Conservation (phyloP, 148 eudicot species). For the Simmondsia chinensis region DNA sequence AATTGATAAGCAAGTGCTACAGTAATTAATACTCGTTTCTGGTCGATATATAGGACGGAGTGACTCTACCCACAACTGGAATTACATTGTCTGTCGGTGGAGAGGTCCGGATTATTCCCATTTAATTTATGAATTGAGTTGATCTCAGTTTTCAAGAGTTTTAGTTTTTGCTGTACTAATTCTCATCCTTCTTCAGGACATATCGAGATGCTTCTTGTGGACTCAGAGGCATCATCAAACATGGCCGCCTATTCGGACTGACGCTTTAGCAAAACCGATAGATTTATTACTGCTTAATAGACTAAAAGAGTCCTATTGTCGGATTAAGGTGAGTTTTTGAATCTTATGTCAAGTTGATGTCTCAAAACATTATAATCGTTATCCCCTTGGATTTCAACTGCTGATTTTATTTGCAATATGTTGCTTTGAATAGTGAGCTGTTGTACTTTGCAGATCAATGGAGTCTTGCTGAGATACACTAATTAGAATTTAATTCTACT, state of each 20-base stretch:
- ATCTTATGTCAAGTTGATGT: too few species aligned
- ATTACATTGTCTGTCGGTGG: conserved; percentile 76
- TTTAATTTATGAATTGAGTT: not conserved
- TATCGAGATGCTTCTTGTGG: conserved; percentile 96
- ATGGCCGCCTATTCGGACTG: conserved; percentile 97
- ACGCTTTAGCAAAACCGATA: conserved; percentile 72
- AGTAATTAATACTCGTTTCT: not conserved
- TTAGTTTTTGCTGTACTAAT: not conserved
- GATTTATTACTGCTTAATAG: conserved; percentile 82
- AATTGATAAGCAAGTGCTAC: too few species aligned
- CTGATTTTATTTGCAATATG: too few species aligned
- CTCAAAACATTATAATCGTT: not conserved
- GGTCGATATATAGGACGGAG: conserved; percentile 72
- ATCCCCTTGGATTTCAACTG: too few species aligned
- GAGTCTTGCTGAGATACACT: not conserved
- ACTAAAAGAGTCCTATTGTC: conserved; percentile 81
- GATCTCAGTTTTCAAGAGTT: conserved; percentile 4
- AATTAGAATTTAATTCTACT: not conserved
- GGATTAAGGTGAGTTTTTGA: conserved; percentile 66
- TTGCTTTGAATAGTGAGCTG: too few species aligned
- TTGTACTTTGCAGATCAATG: not conserved
- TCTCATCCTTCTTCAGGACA: conserved; percentile 44
- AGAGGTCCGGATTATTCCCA: conserved; percentile 45
- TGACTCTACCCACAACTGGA: conserved; percentile 75
- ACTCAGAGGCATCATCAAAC: conserved; percentile 98